Evolutionary conservation across 2,329 filamentous ascomycete genomes (phyloP).

Genomic region (Botrytis hyacinthi): DNA sequence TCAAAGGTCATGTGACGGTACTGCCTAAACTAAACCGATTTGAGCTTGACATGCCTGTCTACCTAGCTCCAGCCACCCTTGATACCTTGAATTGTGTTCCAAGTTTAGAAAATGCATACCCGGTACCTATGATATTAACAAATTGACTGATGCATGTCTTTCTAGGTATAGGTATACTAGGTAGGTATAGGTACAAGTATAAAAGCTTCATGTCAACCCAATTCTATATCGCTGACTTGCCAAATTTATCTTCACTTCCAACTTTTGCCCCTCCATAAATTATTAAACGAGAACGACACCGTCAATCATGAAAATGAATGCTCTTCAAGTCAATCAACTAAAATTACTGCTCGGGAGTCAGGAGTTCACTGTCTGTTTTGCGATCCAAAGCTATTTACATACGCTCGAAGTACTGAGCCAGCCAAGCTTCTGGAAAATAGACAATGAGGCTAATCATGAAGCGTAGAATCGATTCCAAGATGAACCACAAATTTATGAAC

Average conservation of each 20-base stretch:
- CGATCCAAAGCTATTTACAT: background rate
- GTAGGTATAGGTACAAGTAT: background rate
- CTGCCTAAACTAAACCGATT: slow-evolving; percentile 10
- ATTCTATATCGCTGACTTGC: background rate
- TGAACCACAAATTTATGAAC: background rate
- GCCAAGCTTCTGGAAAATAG: no score
- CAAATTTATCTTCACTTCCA: background rate
- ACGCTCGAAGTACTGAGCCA: background rate
- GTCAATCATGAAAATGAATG: background rate
- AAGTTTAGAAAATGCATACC: background rate
- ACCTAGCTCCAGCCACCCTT: background rate
- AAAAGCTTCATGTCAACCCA: background rate
- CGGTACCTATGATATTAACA: background rate
- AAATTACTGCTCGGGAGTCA: no score
- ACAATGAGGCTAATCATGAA: background rate
- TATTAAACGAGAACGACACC: background rate
- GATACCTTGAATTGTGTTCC: background rate
- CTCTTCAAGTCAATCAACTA: background rate
- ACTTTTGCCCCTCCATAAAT: background rate
- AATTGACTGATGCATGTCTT: background rate
- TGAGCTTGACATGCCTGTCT: slow-evolving; percentile 5
- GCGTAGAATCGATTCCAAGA: background rate
- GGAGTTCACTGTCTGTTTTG: background rate
- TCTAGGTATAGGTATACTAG: background rate
- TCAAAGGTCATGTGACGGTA: background rate